A percentile compares a stretch with the other conserved stretches of the same genome.
Evolutionary conservation across 2,329 filamentous ascomycete species (phyloP).

Genomic region (Chaetomiaceae sp.): DNA sequence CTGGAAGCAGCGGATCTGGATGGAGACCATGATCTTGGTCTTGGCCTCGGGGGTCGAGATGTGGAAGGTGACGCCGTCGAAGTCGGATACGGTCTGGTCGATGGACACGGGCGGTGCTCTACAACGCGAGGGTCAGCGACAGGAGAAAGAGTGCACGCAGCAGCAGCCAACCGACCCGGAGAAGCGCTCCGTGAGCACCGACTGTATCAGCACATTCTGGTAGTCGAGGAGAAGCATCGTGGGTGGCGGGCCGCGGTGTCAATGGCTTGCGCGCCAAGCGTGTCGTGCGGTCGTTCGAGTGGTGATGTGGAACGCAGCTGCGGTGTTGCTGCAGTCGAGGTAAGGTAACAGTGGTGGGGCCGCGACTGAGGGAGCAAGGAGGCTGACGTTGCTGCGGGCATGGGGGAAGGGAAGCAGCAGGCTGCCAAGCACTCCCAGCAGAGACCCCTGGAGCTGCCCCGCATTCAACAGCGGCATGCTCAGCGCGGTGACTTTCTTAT

Average conservation of each 20-base stretch:
- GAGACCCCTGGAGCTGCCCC: conserved; percentile 13
- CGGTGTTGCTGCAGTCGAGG: not conserved
- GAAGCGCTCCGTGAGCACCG: conserved; percentile 90
- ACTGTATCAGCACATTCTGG: conserved; percentile 96
- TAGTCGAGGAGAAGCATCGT: conserved; percentile 94
- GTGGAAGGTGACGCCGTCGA: conserved; percentile 97
- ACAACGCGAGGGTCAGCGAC: conserved; percentile 13
- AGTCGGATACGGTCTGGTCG: conserved; percentile 97
- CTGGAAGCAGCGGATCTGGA: conserved; percentile 89
- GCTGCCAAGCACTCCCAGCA: not conserved
- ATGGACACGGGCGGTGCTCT: conserved; percentile 83
- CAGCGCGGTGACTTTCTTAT: conserved; percentile 17
- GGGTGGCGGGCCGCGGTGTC: conserved; percentile 19
- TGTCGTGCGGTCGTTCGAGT: conserved; percentile 7
- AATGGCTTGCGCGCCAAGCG: conserved; percentile 14
- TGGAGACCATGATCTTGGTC: conserved; percentile 88
- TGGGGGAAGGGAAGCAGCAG: not conserved
- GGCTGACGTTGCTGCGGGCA: conserved; percentile 23
- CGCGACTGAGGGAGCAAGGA: conserved; percentile 2
- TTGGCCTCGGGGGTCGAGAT: conserved; percentile 94
- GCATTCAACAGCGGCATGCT: not conserved
- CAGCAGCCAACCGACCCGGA: conserved; percentile 56
- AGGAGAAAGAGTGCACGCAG: not conserved
- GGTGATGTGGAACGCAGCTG: conserved; percentile 9
- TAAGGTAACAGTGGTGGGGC: conserved; percentile 12